Evolutionary conservation across 768 basidiomycete genomes (phyloP).

Genomic region (Mycena belliarum): DNA sequence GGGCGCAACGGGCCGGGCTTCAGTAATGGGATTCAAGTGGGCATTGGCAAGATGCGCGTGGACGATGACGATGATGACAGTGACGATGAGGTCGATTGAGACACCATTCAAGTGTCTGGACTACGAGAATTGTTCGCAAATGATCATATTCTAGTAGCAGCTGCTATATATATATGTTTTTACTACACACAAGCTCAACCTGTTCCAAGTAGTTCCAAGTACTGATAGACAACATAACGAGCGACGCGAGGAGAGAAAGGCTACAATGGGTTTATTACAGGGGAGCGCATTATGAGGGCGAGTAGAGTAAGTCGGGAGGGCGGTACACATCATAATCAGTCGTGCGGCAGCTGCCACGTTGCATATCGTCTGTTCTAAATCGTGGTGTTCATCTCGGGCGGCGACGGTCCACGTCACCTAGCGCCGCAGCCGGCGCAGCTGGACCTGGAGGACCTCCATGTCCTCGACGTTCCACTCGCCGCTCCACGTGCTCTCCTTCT

Average conservation of each 20-base stretch:
- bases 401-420: too few relatives aligned
- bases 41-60: too few relatives aligned
- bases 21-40: too few relatives aligned
- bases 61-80: too few relatives aligned
- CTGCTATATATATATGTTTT: neutral
- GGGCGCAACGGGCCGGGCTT: too few relatives aligned
- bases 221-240: neutral
- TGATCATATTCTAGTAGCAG: too few relatives aligned
- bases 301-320: neutral
- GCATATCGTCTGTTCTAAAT: neutral
- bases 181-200: conserved; percentile 13
- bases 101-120: too few relatives aligned
- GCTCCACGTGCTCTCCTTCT: conserved; percentile 32
- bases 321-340: neutral
- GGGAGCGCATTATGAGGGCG: neutral
- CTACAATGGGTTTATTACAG: conserved; percentile 10
- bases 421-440: conserved; percentile 9
- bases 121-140: too few relatives aligned
- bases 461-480: conserved; percentile 37
- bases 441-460: conserved; percentile 24
- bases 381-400: neutral
- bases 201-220: too few relatives aligned
- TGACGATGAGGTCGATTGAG: too few relatives aligned
- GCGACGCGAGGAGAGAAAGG: neutral
- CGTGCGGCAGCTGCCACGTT: neutral